phyloP scores from a whole-genome alignment of 805 yeast species.

The Yamadazyma laniorum region DNA sequence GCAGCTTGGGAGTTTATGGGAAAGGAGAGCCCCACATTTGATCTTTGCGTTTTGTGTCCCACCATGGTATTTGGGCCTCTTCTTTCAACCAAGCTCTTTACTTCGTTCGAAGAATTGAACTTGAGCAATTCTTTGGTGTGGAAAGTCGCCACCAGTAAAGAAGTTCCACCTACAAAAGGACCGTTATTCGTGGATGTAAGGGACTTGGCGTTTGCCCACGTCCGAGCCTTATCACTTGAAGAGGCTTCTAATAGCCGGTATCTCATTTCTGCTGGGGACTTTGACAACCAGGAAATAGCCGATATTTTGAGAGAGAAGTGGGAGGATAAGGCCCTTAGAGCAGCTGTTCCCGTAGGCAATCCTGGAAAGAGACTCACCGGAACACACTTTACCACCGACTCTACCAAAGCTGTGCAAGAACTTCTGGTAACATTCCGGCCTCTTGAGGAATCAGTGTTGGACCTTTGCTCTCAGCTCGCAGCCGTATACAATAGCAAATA shows the following conservation, averaged over 20 bases:
- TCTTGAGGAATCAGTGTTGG: slow-evolving; percentile 38
- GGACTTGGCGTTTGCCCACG: slow-evolving; percentile 60
- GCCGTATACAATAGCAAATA: neutral
- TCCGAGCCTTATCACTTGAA: slow-evolving; percentile 42
- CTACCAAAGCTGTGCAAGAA: slow-evolving; percentile 22
- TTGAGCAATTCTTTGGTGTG: slow-evolving; percentile 24
- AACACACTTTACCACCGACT: slow-evolving; percentile 24
- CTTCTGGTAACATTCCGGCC: slow-evolving; percentile 36
- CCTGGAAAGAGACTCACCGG: slow-evolving; percentile 33
- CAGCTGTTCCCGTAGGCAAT: slow-evolving; percentile 15
- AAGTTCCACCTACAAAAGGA: slow-evolving; percentile 14
- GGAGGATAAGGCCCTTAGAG: slow-evolving; percentile 3
- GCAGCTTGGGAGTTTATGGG: slow-evolving; percentile 31
- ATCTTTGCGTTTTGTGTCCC: slow-evolving; percentile 48
- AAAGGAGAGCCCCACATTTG: slow-evolving; percentile 28
- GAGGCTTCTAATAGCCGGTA: slow-evolving; percentile 18
- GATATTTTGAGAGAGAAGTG: slow-evolving; percentile 15
- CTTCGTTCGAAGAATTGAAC: slow-evolving; percentile 23
- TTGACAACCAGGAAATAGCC: slow-evolving; percentile 27
- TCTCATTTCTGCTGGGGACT: slow-evolving; percentile 27
- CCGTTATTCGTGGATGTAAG: slow-evolving; percentile 50
- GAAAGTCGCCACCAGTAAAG: slow-evolving; percentile 20
- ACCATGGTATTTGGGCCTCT: slow-evolving; percentile 57
- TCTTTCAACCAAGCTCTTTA: slow-evolving; percentile 31
- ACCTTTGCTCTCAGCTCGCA: slow-evolving; percentile 19